phyloP scores from a whole-genome alignment of 768 basidiomycete species.

The Kwoniella newhampshirensis region DNA sequence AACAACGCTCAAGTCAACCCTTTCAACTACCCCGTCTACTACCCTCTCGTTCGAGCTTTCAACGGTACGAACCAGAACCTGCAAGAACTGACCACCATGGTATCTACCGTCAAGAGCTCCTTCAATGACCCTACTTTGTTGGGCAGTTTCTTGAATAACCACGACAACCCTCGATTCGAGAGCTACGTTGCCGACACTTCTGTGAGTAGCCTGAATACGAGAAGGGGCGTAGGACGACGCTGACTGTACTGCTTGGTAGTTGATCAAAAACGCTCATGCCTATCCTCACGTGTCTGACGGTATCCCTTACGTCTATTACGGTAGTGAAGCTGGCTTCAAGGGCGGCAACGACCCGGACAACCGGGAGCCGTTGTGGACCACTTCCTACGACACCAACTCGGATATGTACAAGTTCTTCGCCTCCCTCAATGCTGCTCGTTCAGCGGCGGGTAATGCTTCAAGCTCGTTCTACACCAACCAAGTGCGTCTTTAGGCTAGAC shows the following conservation, averaged over 20 bases:
- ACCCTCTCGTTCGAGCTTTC: slow-evolving; percentile 50
- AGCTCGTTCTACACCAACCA: slow-evolving; percentile 47
- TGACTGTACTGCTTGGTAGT: slow-evolving; percentile 5
- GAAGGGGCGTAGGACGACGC: not conserved
- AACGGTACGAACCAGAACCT: slow-evolving; percentile 39
- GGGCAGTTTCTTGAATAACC: slow-evolving; percentile 51
- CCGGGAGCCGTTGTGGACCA: slow-evolving; percentile 50
- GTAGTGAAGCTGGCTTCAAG: slow-evolving; percentile 46
- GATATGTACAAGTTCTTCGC: slow-evolving; percentile 48
- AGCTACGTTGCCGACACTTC: slow-evolving; percentile 33
- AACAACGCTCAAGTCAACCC: slow-evolving; percentile 42
- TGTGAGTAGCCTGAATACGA: slow-evolving; percentile 16
- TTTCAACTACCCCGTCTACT: slow-evolving; percentile 53
- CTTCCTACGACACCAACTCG: slow-evolving; percentile 37
- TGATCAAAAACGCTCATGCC: slow-evolving; percentile 53
- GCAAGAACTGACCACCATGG: slow-evolving; percentile 40
- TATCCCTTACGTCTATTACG: slow-evolving; percentile 54
- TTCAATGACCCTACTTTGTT: slow-evolving; percentile 50
- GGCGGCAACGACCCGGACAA: slow-evolving; percentile 52
- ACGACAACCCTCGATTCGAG: slow-evolving; percentile 52
- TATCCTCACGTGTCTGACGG: slow-evolving; percentile 53
- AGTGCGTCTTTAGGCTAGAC: slow-evolving; percentile 21
- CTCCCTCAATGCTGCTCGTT: slow-evolving; percentile 42
- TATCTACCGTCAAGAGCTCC: slow-evolving; percentile 29
- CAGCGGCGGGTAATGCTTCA: slow-evolving; percentile 41